Percentiles rank a stretch among this genome's conserved stretches.
phyloP scores from a whole-genome alignment of 225 moss, liverwort and hornwort species.

The Physcomitrellopsis africana region DNA sequence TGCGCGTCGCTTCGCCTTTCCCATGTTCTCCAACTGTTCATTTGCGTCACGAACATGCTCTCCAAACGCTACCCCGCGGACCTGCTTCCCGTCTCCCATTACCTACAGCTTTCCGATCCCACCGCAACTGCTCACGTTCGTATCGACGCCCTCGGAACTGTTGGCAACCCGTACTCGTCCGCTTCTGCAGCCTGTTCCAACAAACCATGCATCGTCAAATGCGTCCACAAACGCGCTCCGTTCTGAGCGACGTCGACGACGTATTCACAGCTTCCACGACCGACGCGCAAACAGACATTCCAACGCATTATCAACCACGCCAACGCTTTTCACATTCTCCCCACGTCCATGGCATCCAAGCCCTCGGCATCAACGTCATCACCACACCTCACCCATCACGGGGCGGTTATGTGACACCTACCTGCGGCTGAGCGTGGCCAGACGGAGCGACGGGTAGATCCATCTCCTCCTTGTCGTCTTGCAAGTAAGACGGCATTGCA shows the following conservation, averaged over 20 bases:
- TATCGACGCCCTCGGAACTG: conserved; percentile 79
- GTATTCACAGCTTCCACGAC: background rate
- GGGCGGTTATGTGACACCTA: conserved; percentile 28
- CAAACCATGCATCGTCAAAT: conserved; percentile 35
- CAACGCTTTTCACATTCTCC: too few species aligned
- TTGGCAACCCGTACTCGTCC: conserved; percentile 77
- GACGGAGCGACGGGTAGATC: conserved; percentile 84
- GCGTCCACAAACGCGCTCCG: background rate
- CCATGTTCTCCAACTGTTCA: conserved; percentile 38
- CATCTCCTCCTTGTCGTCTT: conserved; percentile 81
- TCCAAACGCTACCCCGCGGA: conserved; percentile 34
- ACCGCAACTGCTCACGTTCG: conserved; percentile 58
- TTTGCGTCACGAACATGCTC: conserved; percentile 31
- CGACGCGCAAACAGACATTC: too few species aligned
- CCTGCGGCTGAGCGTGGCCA: conserved; percentile 77
- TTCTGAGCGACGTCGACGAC: background rate
- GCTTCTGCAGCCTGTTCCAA: conserved; percentile 61
- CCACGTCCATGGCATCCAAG: background rate
- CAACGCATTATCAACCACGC: too few species aligned
- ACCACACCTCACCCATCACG: background rate
- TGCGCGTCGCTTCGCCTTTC: conserved; percentile 34
- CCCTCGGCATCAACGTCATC: background rate
- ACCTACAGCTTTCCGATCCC: background rate
- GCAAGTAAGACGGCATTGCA: conserved; percentile 89
- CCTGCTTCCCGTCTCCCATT: conserved; percentile 20